Percentiles rank a stretch among this genome's conserved stretches.
Conservation (phyloP, 495 filamentous ascomycete genomes). For the Trypethelium eluteriae region DNA sequence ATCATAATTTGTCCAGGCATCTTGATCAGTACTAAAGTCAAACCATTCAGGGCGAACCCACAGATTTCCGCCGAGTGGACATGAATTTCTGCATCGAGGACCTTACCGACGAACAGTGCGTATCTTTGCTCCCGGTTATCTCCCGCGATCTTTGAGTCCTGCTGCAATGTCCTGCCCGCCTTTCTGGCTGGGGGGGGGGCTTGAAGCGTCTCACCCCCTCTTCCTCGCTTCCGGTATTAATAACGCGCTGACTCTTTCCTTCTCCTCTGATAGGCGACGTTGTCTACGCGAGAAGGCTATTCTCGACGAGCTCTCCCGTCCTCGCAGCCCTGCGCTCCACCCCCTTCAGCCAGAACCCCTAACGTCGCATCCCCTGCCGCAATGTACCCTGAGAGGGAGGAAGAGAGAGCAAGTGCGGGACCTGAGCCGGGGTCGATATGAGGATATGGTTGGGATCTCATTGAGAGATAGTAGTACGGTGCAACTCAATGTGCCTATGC, state of each 20-base stretch:
- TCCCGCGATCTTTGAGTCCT: neutral
- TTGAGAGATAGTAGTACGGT: neutral
- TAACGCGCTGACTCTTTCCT: neutral
- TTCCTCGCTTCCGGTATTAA: neutral
- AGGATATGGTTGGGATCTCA: neutral
- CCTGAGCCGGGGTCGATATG: neutral
- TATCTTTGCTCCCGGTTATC: constrained; percentile 10
- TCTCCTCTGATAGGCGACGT: constrained; percentile 21
- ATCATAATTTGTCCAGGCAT: neutral
- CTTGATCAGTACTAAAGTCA: neutral
- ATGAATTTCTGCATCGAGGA: constrained; percentile 22
- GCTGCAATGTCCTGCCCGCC: neutral
- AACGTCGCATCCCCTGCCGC: neutral
- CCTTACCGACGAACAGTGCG: constrained; percentile 32
- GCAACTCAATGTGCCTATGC: neutral
- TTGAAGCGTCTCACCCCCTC: too few species aligned
- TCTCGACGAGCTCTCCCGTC: constrained; percentile 22
- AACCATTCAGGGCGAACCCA: constrained; percentile 27
- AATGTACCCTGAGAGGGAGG: neutral
- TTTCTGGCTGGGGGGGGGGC: neutral
- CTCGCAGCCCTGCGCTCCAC: neutral
- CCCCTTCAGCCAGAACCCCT: neutral
- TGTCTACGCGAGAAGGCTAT: constrained; percentile 31
- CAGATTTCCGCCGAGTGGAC: constrained; percentile 31
- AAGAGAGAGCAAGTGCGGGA: neutral